Base-by-base conservation (phyloP, 345 rosid species). In the Rhizophora mangle region DNA sequence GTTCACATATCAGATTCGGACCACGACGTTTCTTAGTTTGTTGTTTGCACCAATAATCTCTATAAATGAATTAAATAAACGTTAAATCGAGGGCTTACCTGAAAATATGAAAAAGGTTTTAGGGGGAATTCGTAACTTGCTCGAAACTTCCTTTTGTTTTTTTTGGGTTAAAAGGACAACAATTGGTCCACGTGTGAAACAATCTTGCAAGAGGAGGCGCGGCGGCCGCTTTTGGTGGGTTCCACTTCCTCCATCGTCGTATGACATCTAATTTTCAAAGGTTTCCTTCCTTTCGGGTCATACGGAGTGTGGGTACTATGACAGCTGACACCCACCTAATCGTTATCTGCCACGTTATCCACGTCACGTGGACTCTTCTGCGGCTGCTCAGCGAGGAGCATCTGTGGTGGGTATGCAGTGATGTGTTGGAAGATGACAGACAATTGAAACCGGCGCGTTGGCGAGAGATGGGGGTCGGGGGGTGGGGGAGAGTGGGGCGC, bases 221-320 rank as follows among this genome's bases (percentile, higher is more conserved):
- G 86, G 89, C 90, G 76, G 91, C 91, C 82, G 81, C 83, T 79
- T 79, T 66, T 53, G 15, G 64, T 64, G 71, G 87, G 87, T 32
- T 78, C 96, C 82, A 65, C 75, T 18, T 5, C 5, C 34, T 22
- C 36, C 16, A 6, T 26, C 24, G 62, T 56, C 70, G 43, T 47
- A 11, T 47, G 7, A 18, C 1, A 67, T 34, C 39, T 34, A 27
- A 22, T 61, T 69, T 49, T 47, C 59, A 60, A 69, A 52, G 34
- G 31, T 60, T 22, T 49, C 60, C 51, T 46, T 58, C 26, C 8
- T 24, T 55, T 51, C 2, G 2, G 32, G 27, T 16, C 9, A 5
- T 1, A 1, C 3, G 2, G 27, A 1, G 19, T 21, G 60, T 31
- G 39, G 30, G 34, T 36, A 62, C 75, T 30, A 10, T 18, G 51